Evolutionary conservation across 306 rosid genomes (phyloP), one percentile per base, ranked within the genome.

Genomic region (Prunus salicina): DNA sequence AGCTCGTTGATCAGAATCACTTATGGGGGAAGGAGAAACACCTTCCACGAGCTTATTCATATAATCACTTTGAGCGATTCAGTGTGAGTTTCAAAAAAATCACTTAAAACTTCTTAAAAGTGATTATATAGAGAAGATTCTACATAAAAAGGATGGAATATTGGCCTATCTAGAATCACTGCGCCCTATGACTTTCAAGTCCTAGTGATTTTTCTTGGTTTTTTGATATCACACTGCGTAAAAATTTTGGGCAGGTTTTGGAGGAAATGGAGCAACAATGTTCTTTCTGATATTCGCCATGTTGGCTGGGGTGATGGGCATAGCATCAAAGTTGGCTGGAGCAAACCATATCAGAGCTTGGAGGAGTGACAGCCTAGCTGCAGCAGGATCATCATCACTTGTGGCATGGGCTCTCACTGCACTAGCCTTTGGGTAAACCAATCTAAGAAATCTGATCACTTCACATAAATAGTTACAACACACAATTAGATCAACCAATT

Each of bases 281-380:
- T 92, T 88, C 73, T 90, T 95, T 87, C 84, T 92, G 45, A 78
- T 50, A 0, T 90, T 95, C 53, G 34, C 96, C 0, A 56, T 92
- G 28, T 62, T 90, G 71, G 93, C 96, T 32, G 83, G 86, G 0
- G 96, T 92, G 41, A 30, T 92, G 3, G 99, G 97, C 34, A 64
- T 86, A 22, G 93, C 82, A 20, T 95, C 97, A 0, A 95, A 95
- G 81, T 70, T 90, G 12, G 38, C 85, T 0, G 99, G 99, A 19
- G 91, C 86, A 12, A 87, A 86, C 74, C 97, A 95, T 75, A 47
- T 92, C 47, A 88, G 97, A 25, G 81, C 85, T 7, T 95, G 97
- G 99, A 88, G 97, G 82, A 90, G 80, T 77, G 99, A 95, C 67
- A 95, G 97, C 60, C 86, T 95, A 22, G 96, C 96, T 13, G 82